Conservation (phyloP, 1,284 basidiomycete species). For the Ceratobasidium sp. region DNA sequence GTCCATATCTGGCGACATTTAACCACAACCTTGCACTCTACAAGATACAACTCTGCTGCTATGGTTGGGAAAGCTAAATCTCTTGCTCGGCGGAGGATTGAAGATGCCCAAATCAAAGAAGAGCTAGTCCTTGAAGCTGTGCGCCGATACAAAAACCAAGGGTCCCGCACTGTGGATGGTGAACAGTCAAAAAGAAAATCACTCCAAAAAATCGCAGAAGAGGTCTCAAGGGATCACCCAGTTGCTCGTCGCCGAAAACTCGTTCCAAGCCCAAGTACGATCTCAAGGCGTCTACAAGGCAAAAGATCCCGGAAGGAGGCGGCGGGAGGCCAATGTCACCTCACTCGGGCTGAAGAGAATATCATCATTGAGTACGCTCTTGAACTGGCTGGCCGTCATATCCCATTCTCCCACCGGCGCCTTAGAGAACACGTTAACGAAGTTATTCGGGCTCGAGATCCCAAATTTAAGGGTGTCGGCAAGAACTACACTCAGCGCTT, state of each 20-base stretch:
- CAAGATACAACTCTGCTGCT: not conserved
- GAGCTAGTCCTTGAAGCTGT: not conserved
- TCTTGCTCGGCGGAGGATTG: not conserved
- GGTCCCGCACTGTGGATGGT: not conserved
- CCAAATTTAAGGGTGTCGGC: slow-evolving; percentile 31
- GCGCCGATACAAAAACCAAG: not conserved
- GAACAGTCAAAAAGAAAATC: not conserved
- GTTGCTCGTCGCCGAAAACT: not conserved
- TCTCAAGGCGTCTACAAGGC: not conserved
- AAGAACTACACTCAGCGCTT: slow-evolving; percentile 48
- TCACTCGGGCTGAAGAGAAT: slow-evolving; percentile 24
- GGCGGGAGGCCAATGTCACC: slow-evolving; percentile 1
- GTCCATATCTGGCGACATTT: not conserved
- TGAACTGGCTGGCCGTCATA: not conserved
- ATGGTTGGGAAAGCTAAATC: slow-evolving; percentile 9
- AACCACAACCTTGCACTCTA: not conserved
- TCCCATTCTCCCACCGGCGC: not conserved
- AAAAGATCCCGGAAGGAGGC: not conserved
- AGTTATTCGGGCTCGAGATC: not conserved
- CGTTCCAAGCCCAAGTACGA: not conserved
- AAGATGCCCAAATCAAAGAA: slow-evolving; percentile 8
- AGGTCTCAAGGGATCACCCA: not conserved
- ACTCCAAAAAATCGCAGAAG: not conserved
- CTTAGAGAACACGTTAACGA: not conserved
- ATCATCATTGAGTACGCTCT: slow-evolving; percentile 19